These are phyloP conservation scores for Kluyveromyces marxianus DNA, from an alignment of 1,139 yeast genomes.

Conservation along the genomic window DNA sequence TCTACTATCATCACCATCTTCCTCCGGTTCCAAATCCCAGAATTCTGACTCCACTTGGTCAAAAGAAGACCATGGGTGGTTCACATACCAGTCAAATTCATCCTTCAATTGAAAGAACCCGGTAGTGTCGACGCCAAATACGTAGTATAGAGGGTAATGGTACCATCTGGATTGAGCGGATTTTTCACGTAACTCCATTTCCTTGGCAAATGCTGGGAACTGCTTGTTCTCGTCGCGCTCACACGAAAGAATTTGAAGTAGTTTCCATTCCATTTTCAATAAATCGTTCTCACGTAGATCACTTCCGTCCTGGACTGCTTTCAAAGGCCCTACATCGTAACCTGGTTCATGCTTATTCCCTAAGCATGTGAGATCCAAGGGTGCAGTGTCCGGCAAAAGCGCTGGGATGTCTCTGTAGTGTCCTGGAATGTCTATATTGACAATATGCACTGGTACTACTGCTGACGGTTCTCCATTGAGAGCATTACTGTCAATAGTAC, in stretches of 20 bases:
- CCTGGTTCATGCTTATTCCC: slow-evolving; percentile 3
- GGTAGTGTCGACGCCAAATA: slow-evolving; percentile 21
- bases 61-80: slow-evolving; percentile 13
- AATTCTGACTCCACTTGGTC: slow-evolving; percentile 1
- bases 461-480: background rate
- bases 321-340: slow-evolving; percentile 6
- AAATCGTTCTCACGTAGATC: slow-evolving; percentile 18
- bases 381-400: slow-evolving; percentile 5
- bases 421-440: background rate
- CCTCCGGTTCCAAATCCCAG: background rate
- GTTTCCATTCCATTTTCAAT: slow-evolving; percentile 12
- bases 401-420: background rate
- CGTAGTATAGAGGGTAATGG: slow-evolving; percentile 20
- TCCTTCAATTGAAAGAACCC: slow-evolving; percentile 22
- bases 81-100: slow-evolving; percentile 17
- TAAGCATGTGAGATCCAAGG: slow-evolving; percentile 5
- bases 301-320: background rate
- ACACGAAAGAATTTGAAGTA: slow-evolving; percentile 1
- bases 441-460: background rate
- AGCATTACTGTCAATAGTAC: background rate
- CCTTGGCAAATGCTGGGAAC: slow-evolving; percentile 17
- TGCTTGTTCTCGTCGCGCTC: slow-evolving; percentile 9
- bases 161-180: slow-evolving; percentile 7
- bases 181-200: slow-evolving; percentile 22
- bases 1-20: background rate